Evolutionary conservation across 371 early-diverging fungal species (phyloP), one percentile per base, ranked within the genome.

Genomic region (Globomyces sp.): DNA sequence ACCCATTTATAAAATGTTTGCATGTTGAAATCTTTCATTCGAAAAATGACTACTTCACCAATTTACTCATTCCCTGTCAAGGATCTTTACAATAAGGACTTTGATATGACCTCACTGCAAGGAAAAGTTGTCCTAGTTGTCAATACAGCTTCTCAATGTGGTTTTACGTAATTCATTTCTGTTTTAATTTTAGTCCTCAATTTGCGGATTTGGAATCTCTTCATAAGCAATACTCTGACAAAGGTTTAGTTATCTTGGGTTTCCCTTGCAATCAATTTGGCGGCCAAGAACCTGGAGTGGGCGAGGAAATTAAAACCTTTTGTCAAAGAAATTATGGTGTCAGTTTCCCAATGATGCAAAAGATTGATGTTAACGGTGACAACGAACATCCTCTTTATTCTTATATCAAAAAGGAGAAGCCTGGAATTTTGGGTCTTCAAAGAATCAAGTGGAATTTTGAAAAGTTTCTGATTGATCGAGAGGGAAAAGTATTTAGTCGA

Each of bases 141-240:
- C 65, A 99, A 99, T 77, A 92, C 94, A 41, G 99, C 99, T 37
- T 91, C 92, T 63, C 87, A 94, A 66, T 99, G 99, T 77, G 96
- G 96, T 6, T 92, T 91, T 71, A 94, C 98, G 24, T 24, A 24
- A 24, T 24, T 24, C 24, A 24, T 24, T 24, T 24, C 24, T 24
- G 24, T 24, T 24, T 24, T 24, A 24, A 24, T 24, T 24, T 24
- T 24, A 24, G 24, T 11, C 76, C 84, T 5, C 94, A 95, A 73
- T 97, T 95, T 79, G 66, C 72, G 41, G 91, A 88, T 24, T 81
- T 99, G 24, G 89, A 91, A 78, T 69, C 57, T 1, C 80, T 99
- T 45, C 81, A 93, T 83, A 72, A 93, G 57, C 84, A 90, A 69
- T 90, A 91, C 81, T 80, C 88, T 52, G 91, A 90, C 60, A 71